Evolutionary conservation across 176 grass and related monocot species (phyloP).

Genomic region (Zoysia pacifica): DNA sequence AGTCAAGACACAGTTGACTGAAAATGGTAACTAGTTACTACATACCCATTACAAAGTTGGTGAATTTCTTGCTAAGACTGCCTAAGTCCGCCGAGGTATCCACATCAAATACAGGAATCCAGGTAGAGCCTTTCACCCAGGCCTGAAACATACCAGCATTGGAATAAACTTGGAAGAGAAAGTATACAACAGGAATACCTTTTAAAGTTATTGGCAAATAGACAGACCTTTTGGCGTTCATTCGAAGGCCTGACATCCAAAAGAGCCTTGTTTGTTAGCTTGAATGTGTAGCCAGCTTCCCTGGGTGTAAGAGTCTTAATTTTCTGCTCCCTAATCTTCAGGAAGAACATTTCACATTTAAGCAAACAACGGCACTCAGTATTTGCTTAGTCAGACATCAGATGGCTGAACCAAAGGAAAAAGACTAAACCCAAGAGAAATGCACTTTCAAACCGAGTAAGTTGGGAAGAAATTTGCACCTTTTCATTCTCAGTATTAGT

Average conservation of each 20-base stretch:
- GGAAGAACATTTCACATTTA: constrained; percentile 21
- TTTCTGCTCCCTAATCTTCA: constrained; percentile 97
- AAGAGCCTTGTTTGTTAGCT: constrained; percentile 75
- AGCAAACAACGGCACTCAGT: constrained; percentile 19
- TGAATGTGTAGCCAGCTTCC: constrained; percentile 94
- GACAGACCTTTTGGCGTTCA: constrained; percentile 73
- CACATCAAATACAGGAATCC: constrained; percentile 94
- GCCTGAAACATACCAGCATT: constrained; percentile 49
- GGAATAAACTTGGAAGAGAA: neutral
- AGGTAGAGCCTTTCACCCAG: constrained; percentile 90
- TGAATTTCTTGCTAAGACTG: constrained; percentile 70
- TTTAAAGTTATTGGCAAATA: neutral
- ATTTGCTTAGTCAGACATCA: neutral
- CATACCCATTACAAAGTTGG: constrained; percentile 90
- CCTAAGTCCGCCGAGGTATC: constrained; percentile 52
- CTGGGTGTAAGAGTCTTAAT: constrained; percentile 87
- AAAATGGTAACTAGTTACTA: constrained; percentile 11
- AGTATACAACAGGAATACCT: neutral
- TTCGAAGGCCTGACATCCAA: constrained; percentile 89
- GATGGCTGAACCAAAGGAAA: neutral
- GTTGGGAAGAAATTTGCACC: neutral
- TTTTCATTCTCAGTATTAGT: neutral
- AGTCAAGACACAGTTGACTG: neutral
- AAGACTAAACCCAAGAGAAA: neutral
- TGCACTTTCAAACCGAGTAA: neutral